A percentile compares a stretch with the other conserved stretches of the same genome.
These are phyloP conservation scores for Paracoccidioides lutzii DNA, from an alignment of 2,329 filamentous ascomycete genomes.

Conservation along the genomic window DNA sequence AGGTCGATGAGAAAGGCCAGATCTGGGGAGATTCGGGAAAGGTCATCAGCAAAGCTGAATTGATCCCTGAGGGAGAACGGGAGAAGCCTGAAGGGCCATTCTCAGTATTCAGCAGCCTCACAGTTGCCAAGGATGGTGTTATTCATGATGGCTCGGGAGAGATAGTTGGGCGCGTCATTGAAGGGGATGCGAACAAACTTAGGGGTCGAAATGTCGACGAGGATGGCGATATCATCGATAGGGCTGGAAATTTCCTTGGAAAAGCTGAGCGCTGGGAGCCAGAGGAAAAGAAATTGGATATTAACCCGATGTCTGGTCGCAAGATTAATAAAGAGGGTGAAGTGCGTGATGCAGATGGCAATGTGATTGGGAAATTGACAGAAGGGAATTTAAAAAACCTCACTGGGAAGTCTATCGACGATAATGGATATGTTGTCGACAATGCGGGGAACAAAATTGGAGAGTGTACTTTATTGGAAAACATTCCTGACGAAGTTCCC, in stretches of 20 bases:
- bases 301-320: conserved; percentile 47
- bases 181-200: conserved; percentile 52
- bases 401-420: conserved; percentile 32
- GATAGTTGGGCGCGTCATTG: conserved; percentile 46
- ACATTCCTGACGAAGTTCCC: conserved; percentile 30
- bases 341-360: conserved; percentile 33
- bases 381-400: conserved; percentile 31
- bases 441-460: conserved; percentile 51
- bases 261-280: conserved; percentile 57
- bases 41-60: conserved; percentile 46
- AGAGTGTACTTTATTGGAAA: conserved; percentile 49
- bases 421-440: conserved; percentile 44
- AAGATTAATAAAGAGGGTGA: conserved; percentile 42
- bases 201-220: conserved; percentile 54
- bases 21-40: conserved; percentile 53
- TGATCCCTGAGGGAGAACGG: conserved; percentile 40
- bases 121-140: conserved; percentile 46
- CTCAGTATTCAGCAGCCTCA: conserved; percentile 45
- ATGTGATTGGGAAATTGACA: conserved; percentile 35
- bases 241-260: conserved; percentile 53
- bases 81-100: conserved; percentile 43
- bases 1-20: conserved; percentile 50
- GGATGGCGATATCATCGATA: conserved; percentile 57
- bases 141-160: conserved; percentile 41
- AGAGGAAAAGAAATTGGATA: conserved; percentile 40